phyloP scores from a whole-genome alignment of 495 filamentous ascomycete genomes.

The Trichoderma orchidacearum region DNA sequence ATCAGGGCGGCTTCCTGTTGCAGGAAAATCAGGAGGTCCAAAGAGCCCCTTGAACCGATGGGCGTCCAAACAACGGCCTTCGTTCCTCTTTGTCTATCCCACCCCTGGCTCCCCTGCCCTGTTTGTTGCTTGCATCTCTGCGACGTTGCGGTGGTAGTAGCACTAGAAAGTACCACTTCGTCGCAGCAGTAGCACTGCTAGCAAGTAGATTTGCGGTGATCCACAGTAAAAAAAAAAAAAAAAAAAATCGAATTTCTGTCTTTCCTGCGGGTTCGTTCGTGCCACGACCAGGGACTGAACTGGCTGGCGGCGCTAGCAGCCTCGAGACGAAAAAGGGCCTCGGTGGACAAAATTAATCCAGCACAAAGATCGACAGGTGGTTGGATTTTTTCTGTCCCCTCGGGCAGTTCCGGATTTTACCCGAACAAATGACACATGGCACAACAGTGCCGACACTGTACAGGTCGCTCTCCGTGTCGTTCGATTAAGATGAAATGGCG shows the following conservation, averaged over 20 bases:
- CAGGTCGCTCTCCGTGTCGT: neutral
- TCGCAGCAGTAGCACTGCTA: neutral
- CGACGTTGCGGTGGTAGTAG: neutral
- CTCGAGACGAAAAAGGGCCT: neutral
- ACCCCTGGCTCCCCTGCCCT: neutral
- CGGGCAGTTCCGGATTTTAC: neutral
- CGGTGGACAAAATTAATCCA: neutral
- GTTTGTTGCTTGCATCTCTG: neutral
- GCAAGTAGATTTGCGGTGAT: neutral
- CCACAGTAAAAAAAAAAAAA: neutral
- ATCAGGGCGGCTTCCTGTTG: constrained; percentile 1
- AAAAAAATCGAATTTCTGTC: neutral
- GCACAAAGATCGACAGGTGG: neutral
- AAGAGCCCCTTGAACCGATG: neutral
- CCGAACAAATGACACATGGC: neutral
- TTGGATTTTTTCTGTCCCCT: neutral
- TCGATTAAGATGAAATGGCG: neutral
- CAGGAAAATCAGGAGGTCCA: neutral
- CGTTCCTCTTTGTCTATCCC: neutral
- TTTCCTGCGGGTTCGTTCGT: neutral
- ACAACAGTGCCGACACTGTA: neutral
- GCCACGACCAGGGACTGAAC: neutral
- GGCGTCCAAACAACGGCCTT: neutral
- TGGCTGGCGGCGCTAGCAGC: neutral
- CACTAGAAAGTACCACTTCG: neutral